phyloP scores from a whole-genome alignment of 768 basidiomycete species.

The Hysterangium stoloniferum region DNA sequence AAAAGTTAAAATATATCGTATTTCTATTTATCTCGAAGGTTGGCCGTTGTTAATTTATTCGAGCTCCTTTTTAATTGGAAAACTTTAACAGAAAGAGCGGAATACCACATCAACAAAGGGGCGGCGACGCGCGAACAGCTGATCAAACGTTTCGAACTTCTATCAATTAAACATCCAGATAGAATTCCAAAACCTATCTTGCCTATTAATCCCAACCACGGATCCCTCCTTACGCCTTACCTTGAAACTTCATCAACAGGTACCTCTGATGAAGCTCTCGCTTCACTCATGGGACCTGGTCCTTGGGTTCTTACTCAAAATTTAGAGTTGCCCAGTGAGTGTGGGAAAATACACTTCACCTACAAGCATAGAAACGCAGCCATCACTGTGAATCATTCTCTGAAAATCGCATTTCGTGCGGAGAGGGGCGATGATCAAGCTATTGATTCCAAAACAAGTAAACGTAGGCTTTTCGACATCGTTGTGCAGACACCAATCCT shows the following conservation, averaged over 20 bases:
- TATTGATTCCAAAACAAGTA: constrained; percentile 57
- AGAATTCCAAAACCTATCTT: constrained; percentile 51
- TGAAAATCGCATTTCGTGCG: constrained; percentile 79
- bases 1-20: constrained; percentile 73
- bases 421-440: constrained; percentile 68
- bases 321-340: constrained; percentile 61
- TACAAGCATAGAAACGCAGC: constrained; percentile 73
- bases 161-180: constrained; percentile 51
- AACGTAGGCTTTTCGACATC: constrained; percentile 80
- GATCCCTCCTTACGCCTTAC: constrained; percentile 11
- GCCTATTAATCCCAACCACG: constrained; percentile 66
- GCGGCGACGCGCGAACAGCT: constrained; percentile 65
- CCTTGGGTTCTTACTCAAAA: constrained; percentile 79
- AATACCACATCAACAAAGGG: constrained; percentile 69
- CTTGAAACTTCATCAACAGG: constrained; percentile 17
- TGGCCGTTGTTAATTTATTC: constrained; percentile 16
- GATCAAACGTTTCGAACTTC: constrained; percentile 48
- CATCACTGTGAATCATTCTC: constrained; percentile 62
- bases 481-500: constrained; percentile 79
- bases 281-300: constrained; percentile 63
- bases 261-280: constrained; percentile 28
- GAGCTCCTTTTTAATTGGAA: not conserved
- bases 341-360: constrained; percentile 59
- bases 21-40: constrained; percentile 80
- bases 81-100: constrained; percentile 50